Evolutionary conservation across 2,329 filamentous ascomycete species (phyloP).

Genomic region (Talaromyces sp.): DNA sequence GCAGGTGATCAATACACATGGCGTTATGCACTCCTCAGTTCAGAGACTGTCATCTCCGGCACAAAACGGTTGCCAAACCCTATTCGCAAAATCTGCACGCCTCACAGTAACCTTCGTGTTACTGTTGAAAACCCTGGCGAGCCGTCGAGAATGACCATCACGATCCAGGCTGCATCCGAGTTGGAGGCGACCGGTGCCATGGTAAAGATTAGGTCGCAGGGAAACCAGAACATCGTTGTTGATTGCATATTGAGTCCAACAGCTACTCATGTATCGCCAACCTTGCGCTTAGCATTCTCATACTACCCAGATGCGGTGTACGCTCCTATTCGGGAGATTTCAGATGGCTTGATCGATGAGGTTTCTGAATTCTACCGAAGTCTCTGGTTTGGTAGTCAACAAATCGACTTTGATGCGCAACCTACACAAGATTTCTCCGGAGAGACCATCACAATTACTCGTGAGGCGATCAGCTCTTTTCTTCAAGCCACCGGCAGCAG

Average conservation of each 20-base stretch:
- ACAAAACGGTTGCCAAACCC: slow-evolving; percentile 1
- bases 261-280: slow-evolving; percentile 68
- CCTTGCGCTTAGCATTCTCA: slow-evolving; percentile 76
- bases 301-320: slow-evolving; percentile 96
- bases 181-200: not conserved
- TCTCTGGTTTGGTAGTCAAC: slow-evolving; percentile 94
- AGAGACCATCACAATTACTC: not conserved
- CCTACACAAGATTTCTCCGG: not conserved
- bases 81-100: not conserved
- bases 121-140: not conserved
- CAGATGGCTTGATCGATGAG: slow-evolving; percentile 90
- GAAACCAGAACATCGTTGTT: not conserved
- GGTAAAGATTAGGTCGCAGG: not conserved
- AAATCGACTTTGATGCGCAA: not conserved
- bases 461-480: not conserved
- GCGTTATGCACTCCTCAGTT: slow-evolving; percentile 90
- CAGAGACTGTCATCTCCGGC: slow-evolving; percentile 82
- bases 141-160: not conserved
- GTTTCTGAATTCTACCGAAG: slow-evolving; percentile 99
- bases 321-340: slow-evolving; percentile 92
- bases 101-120: not conserved
- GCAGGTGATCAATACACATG: slow-evolving; percentile 84
- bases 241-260: slow-evolving; percentile 52
- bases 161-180: not conserved
- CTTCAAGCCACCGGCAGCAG: slow-evolving; percentile 8